phyloP scores from a whole-genome alignment of 2,329 filamentous ascomycete genomes.

The Helotiales sp. region DNA sequence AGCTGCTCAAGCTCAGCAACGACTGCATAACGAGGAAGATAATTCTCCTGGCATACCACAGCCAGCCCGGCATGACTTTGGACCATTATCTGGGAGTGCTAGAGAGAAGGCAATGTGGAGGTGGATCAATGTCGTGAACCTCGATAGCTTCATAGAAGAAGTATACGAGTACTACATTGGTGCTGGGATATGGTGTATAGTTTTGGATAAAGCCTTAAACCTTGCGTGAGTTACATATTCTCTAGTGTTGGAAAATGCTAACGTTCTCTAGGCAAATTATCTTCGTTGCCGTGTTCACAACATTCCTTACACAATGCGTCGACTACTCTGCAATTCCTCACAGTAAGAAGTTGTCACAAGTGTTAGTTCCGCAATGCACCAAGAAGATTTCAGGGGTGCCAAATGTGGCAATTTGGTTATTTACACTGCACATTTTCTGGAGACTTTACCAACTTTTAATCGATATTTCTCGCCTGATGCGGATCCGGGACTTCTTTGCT shows the following conservation, averaged over 20 bases:
- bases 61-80: constrained; percentile 55
- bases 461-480: constrained; percentile 62
- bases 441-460: constrained; percentile 61
- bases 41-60: constrained; percentile 34
- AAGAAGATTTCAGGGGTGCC: constrained; percentile 47
- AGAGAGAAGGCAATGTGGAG: constrained; percentile 73
- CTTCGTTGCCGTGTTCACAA: constrained; percentile 71
- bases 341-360: constrained; percentile 53
- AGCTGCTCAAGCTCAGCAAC: constrained; percentile 56
- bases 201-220: constrained; percentile 60
- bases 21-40: constrained; percentile 50
- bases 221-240: constrained; percentile 54
- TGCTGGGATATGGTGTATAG: constrained; percentile 72
- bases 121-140: constrained; percentile 73
- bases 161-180: constrained; percentile 72
- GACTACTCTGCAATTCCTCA: constrained; percentile 64
- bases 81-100: constrained; percentile 56
- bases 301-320: constrained; percentile 72
- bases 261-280: constrained; percentile 57
- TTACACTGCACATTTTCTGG: constrained; percentile 68
- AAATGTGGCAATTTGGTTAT: constrained; percentile 59
- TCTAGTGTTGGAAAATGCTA: neutral
- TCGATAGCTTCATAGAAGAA: constrained; percentile 71
- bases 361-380: constrained; percentile 66
- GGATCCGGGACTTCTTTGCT: constrained; percentile 72